Base-by-base conservation (phyloP, 768 basidiomycete genomes). In the Suillus lakei region DNA sequence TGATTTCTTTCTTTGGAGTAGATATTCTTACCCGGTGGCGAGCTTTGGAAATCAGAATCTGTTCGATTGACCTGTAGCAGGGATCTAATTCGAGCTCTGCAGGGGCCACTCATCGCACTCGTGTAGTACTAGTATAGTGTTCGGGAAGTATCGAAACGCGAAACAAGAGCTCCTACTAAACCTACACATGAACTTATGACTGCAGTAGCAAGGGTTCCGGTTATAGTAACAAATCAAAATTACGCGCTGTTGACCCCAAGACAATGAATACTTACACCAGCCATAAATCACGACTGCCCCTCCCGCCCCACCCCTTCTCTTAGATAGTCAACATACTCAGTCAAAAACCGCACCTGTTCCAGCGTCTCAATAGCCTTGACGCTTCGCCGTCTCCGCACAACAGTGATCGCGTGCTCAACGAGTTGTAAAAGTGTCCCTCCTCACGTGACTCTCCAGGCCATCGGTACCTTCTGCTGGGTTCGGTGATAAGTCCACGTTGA, bases 291-390 rank as follows among this genome's bases (percentile, higher is more conserved):
- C 10, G 32, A 10, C 34, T 4, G 30, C 6, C 39, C 63, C 38
- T 26, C 28, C 46, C n/a, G n/a, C 48, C 32, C n/a, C 28, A 32
- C 44, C 21, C 21, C 48, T 26, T 38, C 65, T 60, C 81, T 74
- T 64, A 93, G 72, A 77, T 84, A 88, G 44, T 89, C 86, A 4
- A 93, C 86, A 74, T 87, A 96, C 36, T 93, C 90, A 0, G 90
- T 86, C 58, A 96, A 77, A 72, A 96, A 95, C 68, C 83, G 80
- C 18, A 97, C 97, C 77, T 99, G 96, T 74, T 98, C 95, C 73
- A 92, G 90, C 4, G 95, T 97, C 76, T 99, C 97, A 46, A 99
- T 86, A 2, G 96, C 95, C 75, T 99, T 98, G 64, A 90, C 77
- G 69, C 95, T 95, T 66, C 96, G 80, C 67, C 95, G 80, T 67